Evolutionary conservation across 352 stramenopile genomes (phyloP).

Genomic region (Phytopythium vexans): DNA sequence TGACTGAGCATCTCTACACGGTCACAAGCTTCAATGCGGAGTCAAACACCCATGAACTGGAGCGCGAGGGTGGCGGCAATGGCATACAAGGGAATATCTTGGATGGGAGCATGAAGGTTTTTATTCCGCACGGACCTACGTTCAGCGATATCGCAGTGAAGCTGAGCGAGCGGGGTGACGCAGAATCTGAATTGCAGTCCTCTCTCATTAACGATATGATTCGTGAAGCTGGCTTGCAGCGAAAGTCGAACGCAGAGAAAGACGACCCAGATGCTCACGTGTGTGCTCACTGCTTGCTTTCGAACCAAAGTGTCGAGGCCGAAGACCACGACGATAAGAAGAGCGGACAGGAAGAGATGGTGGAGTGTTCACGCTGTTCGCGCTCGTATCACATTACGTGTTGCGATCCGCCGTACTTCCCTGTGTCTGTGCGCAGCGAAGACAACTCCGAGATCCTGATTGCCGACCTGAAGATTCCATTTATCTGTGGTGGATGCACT

Average conservation of each 20-base stretch:
- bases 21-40: neutral
- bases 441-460: slow-evolving; percentile 57
- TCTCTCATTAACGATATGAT: slow-evolving; percentile 7
- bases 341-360: slow-evolving; percentile 28
- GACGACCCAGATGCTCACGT: neutral
- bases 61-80: neutral
- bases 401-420: slow-evolving; percentile 68
- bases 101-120: neutral
- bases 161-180: slow-evolving; percentile 1
- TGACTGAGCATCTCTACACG: neutral
- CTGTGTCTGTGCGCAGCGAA: slow-evolving; percentile 47
- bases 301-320: neutral
- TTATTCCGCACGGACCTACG: too few relatives aligned
- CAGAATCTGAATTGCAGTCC: slow-evolving; percentile 2
- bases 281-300: slow-evolving; percentile 3
- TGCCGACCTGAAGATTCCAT: slow-evolving; percentile 61
- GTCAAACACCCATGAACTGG: neutral
- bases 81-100: neutral
- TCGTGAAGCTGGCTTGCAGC: neutral
- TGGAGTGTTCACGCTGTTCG: slow-evolving; percentile 55
- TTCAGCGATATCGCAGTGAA: slow-evolving; percentile 4
- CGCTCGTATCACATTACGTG: slow-evolving; percentile 63
- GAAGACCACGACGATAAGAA: neutral
- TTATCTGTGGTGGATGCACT: slow-evolving; percentile 63
- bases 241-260: neutral